A percentile compares a stretch with the other conserved stretches of the same genome.
phyloP scores from a whole-genome alignment of 495 filamentous ascomycete genomes.

The Penicillium goetzii region DNA sequence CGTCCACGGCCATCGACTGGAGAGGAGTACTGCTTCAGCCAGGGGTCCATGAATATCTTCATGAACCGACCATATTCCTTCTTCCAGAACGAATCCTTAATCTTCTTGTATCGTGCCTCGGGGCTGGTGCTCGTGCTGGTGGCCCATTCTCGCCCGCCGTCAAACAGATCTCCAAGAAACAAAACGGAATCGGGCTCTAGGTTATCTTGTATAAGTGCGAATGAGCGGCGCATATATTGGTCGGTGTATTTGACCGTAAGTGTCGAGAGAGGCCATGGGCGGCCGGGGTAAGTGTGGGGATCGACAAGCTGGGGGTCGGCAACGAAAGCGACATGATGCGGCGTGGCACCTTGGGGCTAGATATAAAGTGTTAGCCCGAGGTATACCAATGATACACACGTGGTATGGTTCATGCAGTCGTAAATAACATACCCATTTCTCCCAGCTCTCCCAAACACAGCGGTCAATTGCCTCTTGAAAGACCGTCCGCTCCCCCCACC shows the following conservation, averaged over 20 bases:
- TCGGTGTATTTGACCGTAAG: constrained; percentile 84
- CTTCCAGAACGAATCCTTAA: constrained; percentile 79
- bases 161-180: constrained; percentile 95
- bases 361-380: constrained; percentile 12
- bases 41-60: constrained; percentile 73
- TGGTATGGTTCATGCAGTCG: constrained; percentile 3
- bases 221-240: constrained; percentile 82
- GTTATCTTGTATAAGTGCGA: constrained; percentile 66
- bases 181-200: constrained; percentile 80
- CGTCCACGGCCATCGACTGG: constrained; percentile 49
- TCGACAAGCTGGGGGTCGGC: constrained; percentile 98
- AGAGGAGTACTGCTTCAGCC: constrained; percentile 48
- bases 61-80: constrained; percentile 80
- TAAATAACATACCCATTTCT: constrained; percentile 75
- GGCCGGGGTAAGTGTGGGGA: constrained; percentile 92
- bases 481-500: constrained; percentile 84
- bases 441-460: constrained; percentile 89
- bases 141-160: constrained; percentile 95
- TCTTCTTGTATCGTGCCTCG: constrained; percentile 71
- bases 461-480: constrained; percentile 67
- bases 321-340: constrained; percentile 85
- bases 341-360: constrained; percentile 73
- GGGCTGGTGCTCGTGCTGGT: constrained; percentile 67
- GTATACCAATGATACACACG: neutral
- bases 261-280: constrained; percentile 84